These are phyloP conservation scores for Diaporthe destruens DNA, from an alignment of 2,329 filamentous ascomycete genomes.

Conservation along the genomic window DNA sequence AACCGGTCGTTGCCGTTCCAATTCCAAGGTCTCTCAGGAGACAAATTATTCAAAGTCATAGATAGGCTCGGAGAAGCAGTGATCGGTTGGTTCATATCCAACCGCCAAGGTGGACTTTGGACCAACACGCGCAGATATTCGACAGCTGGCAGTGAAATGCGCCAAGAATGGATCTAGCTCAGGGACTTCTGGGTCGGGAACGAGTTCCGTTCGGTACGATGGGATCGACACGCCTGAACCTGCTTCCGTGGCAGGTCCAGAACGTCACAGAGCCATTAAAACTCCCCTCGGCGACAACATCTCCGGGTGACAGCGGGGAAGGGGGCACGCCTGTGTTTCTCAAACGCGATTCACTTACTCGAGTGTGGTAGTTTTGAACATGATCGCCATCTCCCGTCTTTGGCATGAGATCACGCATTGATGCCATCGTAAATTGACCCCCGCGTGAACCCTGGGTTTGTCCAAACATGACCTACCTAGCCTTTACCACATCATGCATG, in stretches of 20 bases:
- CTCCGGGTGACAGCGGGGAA: not conserved
- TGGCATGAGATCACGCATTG: not conserved
- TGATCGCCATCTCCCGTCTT: not conserved
- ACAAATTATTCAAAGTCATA: not conserved
- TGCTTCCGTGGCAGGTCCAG: not conserved
- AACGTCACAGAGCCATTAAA: not conserved
- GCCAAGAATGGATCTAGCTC: not conserved
- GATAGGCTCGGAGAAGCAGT: not conserved
- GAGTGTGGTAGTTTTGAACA: not conserved
- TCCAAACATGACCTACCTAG: conserved; percentile 6
- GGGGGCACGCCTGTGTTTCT: not conserved
- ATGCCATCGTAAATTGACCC: not conserved
- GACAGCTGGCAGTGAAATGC: not conserved
- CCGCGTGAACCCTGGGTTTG: not conserved
- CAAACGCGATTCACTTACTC: too few relatives aligned
- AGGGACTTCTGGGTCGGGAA: not conserved
- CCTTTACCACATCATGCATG: conserved; percentile 5
- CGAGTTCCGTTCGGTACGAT: not conserved
- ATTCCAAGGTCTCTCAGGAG: not conserved
- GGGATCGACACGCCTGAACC: not conserved
- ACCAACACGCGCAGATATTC: not conserved
- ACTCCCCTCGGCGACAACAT: too few relatives aligned
- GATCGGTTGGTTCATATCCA: not conserved
- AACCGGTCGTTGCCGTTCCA: not conserved
- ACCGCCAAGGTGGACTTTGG: not conserved